Conservation (phyloP, 805 yeast genomes). For the Zygosaccharomyces pseudorouxii region DNA sequence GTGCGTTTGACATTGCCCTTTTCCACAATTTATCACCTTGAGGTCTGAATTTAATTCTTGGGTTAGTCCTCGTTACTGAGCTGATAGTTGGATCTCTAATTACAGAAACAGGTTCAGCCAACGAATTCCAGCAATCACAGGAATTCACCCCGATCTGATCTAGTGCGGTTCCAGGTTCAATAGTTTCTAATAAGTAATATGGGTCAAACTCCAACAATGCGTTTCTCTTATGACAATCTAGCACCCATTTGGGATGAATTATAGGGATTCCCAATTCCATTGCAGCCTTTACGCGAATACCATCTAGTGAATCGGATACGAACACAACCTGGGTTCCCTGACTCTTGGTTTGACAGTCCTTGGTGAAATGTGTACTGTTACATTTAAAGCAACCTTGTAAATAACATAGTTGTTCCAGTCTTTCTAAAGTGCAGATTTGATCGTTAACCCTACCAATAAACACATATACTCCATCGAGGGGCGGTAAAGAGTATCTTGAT, state of each 20-base stretch:
- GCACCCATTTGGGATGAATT: conserved; percentile 43
- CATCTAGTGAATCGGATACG: conserved; percentile 27
- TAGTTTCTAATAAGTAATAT: conserved; percentile 25
- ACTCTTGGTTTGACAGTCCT: conserved; percentile 12
- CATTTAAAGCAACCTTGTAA: conserved; percentile 17
- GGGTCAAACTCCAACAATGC: conserved; percentile 38
- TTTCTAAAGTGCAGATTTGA: background rate
- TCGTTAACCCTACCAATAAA: conserved; percentile 30
- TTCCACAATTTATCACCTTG: conserved; percentile 31
- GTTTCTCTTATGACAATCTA: conserved; percentile 39
- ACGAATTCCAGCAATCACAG: conserved; percentile 27
- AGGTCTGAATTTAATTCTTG: conserved; percentile 25
- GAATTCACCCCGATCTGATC: conserved; percentile 35
- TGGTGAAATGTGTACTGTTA: conserved; percentile 18
- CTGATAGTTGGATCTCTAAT: background rate
- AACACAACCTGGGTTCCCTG: conserved; percentile 20
- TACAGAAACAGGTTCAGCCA: conserved; percentile 5
- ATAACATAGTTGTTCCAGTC: conserved; percentile 17
- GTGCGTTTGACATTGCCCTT: conserved; percentile 21
- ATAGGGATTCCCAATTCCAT: conserved; percentile 37
- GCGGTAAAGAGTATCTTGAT: conserved; percentile 17
- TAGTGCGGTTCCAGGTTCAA: conserved; percentile 13
- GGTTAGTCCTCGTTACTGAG: conserved; percentile 4
- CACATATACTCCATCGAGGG: conserved; percentile 24
- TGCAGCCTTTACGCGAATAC: conserved; percentile 37